Evolutionary conservation across 2,329 filamentous ascomycete genomes (phyloP).

Genomic region (Calonectria hongkongensis): DNA sequence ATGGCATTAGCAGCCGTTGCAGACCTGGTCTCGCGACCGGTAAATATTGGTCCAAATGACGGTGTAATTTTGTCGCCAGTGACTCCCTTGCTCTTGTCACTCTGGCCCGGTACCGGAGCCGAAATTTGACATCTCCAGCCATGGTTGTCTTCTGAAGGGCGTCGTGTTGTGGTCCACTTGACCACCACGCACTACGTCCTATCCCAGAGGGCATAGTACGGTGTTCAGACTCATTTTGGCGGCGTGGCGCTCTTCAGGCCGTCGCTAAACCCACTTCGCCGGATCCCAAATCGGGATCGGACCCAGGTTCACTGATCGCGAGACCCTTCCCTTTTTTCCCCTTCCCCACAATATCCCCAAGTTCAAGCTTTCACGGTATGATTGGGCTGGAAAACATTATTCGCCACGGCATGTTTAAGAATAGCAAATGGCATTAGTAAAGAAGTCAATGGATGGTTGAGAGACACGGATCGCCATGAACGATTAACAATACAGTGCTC

Average conservation of each 20-base stretch:
- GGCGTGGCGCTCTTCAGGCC: conserved; percentile 2
- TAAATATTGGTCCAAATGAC: conserved; percentile 19
- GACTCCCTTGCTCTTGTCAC: neutral
- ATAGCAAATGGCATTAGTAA: neutral
- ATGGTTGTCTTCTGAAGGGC: conserved; percentile 21
- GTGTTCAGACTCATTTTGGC: conserved; percentile 21
- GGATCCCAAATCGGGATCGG: neutral
- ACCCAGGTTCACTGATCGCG: neutral
- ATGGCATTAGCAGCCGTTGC: neutral
- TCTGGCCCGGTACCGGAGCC: conserved; percentile 20
- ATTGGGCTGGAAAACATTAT: neutral
- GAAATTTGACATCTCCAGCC: neutral
- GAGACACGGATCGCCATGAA: neutral
- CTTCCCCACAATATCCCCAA: conserved; percentile 19
- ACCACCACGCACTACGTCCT: conserved; percentile 3
- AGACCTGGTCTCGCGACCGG: neutral
- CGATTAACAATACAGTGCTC: neutral
- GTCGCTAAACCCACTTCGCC: neutral
- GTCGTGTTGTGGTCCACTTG: conserved; percentile 24
- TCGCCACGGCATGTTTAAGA: neutral
- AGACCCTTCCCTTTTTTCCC: neutral
- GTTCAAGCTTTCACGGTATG: no score
- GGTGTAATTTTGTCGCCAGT: conserved; percentile 12
- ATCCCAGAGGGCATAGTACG: neutral
- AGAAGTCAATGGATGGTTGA: neutral